A percentile compares a stretch with the other conserved stretches of the same genome.
Evolutionary conservation across 495 filamentous ascomycete genomes (phyloP).

Genomic region (Cercophora sp.): DNA sequence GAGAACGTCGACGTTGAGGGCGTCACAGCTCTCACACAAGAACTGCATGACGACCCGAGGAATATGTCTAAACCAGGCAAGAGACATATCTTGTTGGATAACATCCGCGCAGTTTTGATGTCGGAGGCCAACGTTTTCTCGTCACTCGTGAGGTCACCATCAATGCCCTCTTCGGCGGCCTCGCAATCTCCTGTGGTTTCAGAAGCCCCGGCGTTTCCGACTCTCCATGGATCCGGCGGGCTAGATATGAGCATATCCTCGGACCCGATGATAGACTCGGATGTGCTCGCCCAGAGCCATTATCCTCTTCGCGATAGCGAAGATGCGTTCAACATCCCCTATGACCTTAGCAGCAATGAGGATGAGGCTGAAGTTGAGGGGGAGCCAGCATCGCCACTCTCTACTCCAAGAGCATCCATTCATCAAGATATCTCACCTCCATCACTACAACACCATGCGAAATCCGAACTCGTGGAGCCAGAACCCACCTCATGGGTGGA

Average conservation of each 20-base stretch:
- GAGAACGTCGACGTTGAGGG: constrained; percentile 64
- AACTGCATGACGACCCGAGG: constrained; percentile 25
- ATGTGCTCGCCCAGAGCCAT: constrained; percentile 28
- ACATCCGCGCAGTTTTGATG: constrained; percentile 62
- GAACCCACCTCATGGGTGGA: constrained; percentile 28
- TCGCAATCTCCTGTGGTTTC: constrained; percentile 38
- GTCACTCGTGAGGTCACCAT: constrained; percentile 56
- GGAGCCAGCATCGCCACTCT: constrained; percentile 32
- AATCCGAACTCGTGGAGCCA: constrained; percentile 31
- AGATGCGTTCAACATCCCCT: constrained; percentile 48
- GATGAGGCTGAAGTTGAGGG: constrained; percentile 9
- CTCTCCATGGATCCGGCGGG: background rate
- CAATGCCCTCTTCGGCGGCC: constrained; percentile 57
- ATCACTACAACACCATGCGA: constrained; percentile 21
- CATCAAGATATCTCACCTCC: constrained; percentile 23
- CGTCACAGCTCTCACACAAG: constrained; percentile 43
- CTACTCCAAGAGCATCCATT: constrained; percentile 43
- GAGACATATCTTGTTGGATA: constrained; percentile 58
- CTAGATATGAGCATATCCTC: constrained; percentile 20
- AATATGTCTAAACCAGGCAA: constrained; percentile 54
- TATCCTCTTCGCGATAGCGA: constrained; percentile 41
- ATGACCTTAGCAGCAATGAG: constrained; percentile 35
- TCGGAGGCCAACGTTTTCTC: constrained; percentile 72
- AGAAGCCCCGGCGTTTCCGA: constrained; percentile 18
- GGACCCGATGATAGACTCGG: constrained; percentile 16